These are phyloP conservation scores for Wallacemonas rigidus DNA, from an alignment of 208 protist species.

Conservation along the genomic window DNA sequence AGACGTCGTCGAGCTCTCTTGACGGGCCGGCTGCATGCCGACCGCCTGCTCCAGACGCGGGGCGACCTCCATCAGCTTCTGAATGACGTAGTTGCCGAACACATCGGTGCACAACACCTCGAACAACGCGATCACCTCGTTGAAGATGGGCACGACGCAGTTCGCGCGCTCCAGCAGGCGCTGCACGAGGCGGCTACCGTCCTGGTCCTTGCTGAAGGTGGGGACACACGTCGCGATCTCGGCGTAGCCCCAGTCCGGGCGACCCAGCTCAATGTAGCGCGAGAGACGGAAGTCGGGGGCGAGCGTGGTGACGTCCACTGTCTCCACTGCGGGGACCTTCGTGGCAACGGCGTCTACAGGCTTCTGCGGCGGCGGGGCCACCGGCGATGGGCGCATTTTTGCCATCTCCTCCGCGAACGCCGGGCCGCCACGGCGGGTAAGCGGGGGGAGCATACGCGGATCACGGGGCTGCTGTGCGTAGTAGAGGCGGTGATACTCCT, in stretches of 20 bases:
- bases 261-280: slow-evolving; percentile 52
- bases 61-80: slow-evolving; percentile 98
- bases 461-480: slow-evolving; percentile 81
- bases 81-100: slow-evolving; percentile 98
- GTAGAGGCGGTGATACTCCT: slow-evolving; percentile 80
- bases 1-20: slow-evolving; percentile 10
- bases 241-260: slow-evolving; percentile 46
- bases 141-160: slow-evolving; percentile 87
- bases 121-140: slow-evolving; percentile 82
- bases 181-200: slow-evolving; percentile 97
- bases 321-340: not conserved
- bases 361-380: slow-evolving; percentile 16
- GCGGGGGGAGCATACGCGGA: slow-evolving; percentile 78
- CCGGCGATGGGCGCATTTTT: slow-evolving; percentile 4
- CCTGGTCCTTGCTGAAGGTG: slow-evolving; percentile 94
- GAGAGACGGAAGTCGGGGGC: slow-evolving; percentile 25
- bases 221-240: slow-evolving; percentile 84
- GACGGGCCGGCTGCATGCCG: not conserved
- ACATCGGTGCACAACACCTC: slow-evolving; percentile 93
- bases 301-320: slow-evolving; percentile 4
- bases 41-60: slow-evolving; percentile 32
- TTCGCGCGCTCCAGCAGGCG: slow-evolving; percentile 91
- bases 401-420: slow-evolving; percentile 26
- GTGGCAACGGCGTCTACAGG: not conserved
- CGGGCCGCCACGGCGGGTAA: slow-evolving; percentile 39